Evolutionary conservation across 805 yeast species (phyloP).

Genomic region (Candida vaughaniae): DNA sequence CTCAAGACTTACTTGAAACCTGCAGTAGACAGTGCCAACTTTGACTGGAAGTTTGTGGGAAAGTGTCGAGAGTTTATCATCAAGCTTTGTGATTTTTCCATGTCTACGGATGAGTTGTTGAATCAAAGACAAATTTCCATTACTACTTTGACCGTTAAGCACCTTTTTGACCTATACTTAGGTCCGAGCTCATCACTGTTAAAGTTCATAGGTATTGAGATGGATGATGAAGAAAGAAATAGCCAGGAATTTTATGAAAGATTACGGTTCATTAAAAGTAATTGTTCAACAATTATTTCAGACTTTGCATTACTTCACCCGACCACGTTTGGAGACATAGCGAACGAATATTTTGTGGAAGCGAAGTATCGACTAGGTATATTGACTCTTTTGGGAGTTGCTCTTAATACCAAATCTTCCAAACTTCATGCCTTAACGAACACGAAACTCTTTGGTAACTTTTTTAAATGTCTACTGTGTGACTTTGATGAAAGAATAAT

Average conservation of each 20-base stretch:
- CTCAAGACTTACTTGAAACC: slow-evolving; percentile 45
- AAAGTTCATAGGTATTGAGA: slow-evolving; percentile 3
- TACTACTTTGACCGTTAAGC: slow-evolving; percentile 20
- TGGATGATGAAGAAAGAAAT: slow-evolving; percentile 16
- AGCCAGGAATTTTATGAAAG: slow-evolving; percentile 48
- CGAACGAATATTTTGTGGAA: slow-evolving; percentile 34
- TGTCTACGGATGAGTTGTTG: slow-evolving; percentile 23
- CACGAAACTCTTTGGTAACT: slow-evolving; percentile 33
- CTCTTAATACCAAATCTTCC: slow-evolving; percentile 27
- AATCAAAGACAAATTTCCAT: slow-evolving; percentile 19
- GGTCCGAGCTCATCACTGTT: slow-evolving; percentile 15
- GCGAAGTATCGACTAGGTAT: slow-evolving; percentile 36
- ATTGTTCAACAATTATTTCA: slow-evolving; percentile 39
- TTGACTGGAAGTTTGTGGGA: slow-evolving; percentile 35
- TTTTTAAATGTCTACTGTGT: slow-evolving; percentile 37
- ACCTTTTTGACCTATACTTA: slow-evolving; percentile 24
- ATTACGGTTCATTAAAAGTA: slow-evolving; percentile 45
- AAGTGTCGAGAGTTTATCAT: slow-evolving; percentile 28
- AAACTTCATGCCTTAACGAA: slow-evolving; percentile 28
- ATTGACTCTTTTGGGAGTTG: slow-evolving; percentile 35
- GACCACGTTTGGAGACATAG: slow-evolving; percentile 29
- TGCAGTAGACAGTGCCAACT: slow-evolving; percentile 61
- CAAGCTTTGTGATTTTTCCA: slow-evolving; percentile 15
- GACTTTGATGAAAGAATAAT: slow-evolving; percentile 44
- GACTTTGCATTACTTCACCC: slow-evolving; percentile 45